Base-by-base conservation (phyloP, 2,329 filamentous ascomycete genomes). In the Fusarium chlamydosporum region DNA sequence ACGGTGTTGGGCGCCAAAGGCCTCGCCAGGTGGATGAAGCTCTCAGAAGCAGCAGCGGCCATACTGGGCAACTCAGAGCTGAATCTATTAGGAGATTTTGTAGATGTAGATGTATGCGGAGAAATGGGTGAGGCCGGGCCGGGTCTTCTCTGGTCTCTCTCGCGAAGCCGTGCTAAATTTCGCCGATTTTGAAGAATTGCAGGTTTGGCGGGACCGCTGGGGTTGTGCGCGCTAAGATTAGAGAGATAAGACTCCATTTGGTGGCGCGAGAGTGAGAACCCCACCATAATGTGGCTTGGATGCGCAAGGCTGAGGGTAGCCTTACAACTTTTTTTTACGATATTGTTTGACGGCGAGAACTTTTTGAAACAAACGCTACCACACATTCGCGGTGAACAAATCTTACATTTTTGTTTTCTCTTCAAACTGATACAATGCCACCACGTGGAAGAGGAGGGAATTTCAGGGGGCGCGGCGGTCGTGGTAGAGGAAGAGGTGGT, bases 21-120 rank as follows among this genome's bases (percentile, higher is more conserved):
- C 81, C 96, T 90, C 78, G 95, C 91, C 73, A 99, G 91, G 82
- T 99, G 96, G 77, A 98, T 90, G 85, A 97, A 98, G 71, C 92
- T 91, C 81, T 95, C 92, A 76, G 88, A 86, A 80, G 90, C 84
- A 78, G 90, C 84, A 78, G 88, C 84, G 81, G 93, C 91, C 94
- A 97, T 97, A 82, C 77, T 94, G 87, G 82, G 83, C 81, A 80
- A 67, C 67, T 51, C 34, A 47, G 33, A 47, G 43, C 46, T 55
- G 58, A 41, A 64, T 52, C 48, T 65, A 56, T 71, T 65, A 54
- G 29, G 29, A 35, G 27, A 33, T 16, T 55, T 58, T 57, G 54
- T 59, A 51, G 18, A 37, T 56, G 59, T 55, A 51, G 58, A 59
- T 65, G 61, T 56, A 60, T 56, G 68, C 54, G 63, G 56, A 69